Evolutionary conservation across 1,284 basidiomycete genomes (phyloP).

Genomic region (Phellopilus nigrolimitatus): DNA sequence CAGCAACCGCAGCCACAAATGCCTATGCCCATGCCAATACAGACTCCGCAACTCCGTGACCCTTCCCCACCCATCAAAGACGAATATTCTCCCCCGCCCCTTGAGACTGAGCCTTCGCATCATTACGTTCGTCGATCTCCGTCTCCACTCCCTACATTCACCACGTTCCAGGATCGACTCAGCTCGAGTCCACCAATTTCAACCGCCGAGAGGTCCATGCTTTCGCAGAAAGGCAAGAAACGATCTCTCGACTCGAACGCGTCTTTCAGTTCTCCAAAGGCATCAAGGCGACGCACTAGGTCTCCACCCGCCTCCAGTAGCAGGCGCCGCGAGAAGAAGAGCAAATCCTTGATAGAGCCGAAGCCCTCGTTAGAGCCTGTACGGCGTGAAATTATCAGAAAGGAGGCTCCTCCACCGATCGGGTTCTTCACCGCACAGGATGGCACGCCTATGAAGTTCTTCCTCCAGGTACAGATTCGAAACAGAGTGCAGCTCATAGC

Average conservation of each 20-base stretch:
- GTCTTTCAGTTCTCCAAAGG: not conserved
- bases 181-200: conserved; percentile 7
- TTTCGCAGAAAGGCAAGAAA: conserved; percentile 10
- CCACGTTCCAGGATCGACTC: not conserved
- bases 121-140: not conserved
- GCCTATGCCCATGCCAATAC: not conserved
- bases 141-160: not conserved
- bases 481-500: conserved; percentile 34
- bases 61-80: not conserved
- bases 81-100: not conserved
- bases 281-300: not conserved
- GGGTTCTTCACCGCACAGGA: conserved; percentile 11
- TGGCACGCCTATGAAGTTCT: conserved; percentile 19
- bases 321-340: conserved; percentile 8
- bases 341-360: not conserved
- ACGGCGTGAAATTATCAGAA: not conserved
- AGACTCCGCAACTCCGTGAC: not conserved
- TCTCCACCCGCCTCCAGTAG: not conserved
- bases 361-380: not conserved
- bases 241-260: conserved; percentile 1
- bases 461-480: conserved; percentile 17
- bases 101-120: not conserved
- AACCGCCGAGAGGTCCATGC: not conserved
- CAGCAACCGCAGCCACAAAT: not conserved
- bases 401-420: not conserved